Base-by-base conservation (phyloP, 2,329 filamentous ascomycete genomes). In the Pseudogymnoascus sp. region DNA sequence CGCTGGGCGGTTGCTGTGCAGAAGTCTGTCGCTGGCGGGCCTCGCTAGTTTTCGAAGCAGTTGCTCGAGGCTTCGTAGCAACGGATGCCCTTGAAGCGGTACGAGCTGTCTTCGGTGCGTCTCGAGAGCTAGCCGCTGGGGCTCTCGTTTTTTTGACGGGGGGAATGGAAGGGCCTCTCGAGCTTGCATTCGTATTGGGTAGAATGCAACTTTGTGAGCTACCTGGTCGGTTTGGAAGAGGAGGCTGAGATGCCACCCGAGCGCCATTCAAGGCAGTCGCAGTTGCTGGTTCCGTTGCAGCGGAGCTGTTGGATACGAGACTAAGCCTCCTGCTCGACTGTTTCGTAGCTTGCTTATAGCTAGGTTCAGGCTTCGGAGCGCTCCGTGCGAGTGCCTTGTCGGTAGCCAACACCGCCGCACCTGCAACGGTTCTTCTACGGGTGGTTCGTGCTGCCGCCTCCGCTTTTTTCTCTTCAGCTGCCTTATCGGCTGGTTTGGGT, bases 381-480 rank as follows among this genome's bases (percentile, higher is more conserved):
- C 66, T 66, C 60, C 68, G 67, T 61, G 41, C 31, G 24, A 50
- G 61, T 68, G 77, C 77, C 71, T 78, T 78, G 21, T 79, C 76
- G 11, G 71, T 72, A 39, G 77, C 74, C 6, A 82, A 67, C 36
- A 78, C 75, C 1, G 81, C 73, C 1, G 80, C 71, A 29, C 80
- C 81, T 29, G 79, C 81, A 47, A 87, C 81, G 0, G 86, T 90
- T 64, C 78, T 87, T 60, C 88, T 78, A 33, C 87, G 81, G 65
- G 76, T 77, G 61, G 71, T 68, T 65, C 72, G 71, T 15, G 71
- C 65, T 21, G 65, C 60, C 31, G 68, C 64, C 60, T 73, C 74
- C 31, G 76, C 75, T 4, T 74, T 68, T 17, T 79, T 76, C 37
- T 79, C 79, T 58, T 81, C 80, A 10, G 81, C 79, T 1, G 80